phyloP scores from a whole-genome alignment of 345 rosid species.

The Boechera stricta region DNA sequence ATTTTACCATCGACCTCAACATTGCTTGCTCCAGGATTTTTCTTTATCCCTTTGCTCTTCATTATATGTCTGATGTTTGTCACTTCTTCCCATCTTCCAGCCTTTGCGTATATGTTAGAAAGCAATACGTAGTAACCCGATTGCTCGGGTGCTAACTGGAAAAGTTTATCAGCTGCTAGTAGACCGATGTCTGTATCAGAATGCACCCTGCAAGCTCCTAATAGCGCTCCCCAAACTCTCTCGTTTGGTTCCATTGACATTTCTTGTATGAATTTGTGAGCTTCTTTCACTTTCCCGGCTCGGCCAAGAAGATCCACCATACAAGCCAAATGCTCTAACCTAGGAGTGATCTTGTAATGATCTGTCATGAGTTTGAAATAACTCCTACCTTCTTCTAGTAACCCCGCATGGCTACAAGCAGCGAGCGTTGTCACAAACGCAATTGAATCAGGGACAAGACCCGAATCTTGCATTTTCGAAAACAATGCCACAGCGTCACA shows the following conservation, averaged over 20 bases:
- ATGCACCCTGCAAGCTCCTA: conserved; percentile 69
- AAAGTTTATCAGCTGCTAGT: conserved; percentile 70
- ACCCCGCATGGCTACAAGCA: conserved; percentile 79
- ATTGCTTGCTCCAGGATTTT: conserved; percentile 69
- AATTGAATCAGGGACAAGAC: conserved; percentile 69
- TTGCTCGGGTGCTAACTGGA: conserved; percentile 64
- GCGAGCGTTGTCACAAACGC: conserved; percentile 74
- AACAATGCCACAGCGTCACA: conserved; percentile 62
- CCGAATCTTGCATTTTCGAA: conserved; percentile 58
- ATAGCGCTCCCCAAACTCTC: conserved; percentile 77
- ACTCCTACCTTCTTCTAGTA: conserved; percentile 62
- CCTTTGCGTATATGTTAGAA: conserved; percentile 80
- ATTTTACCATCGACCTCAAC: conserved; percentile 60
- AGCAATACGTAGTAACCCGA: conserved; percentile 73
- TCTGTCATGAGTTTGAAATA: conserved; percentile 60
- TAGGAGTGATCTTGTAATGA: conserved; percentile 55
- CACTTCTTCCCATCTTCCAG: conserved; percentile 77
- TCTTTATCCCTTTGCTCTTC: conserved; percentile 65
- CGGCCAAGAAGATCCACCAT: conserved; percentile 81
- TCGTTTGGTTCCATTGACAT: conserved; percentile 71
- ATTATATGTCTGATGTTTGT: conserved; percentile 58
- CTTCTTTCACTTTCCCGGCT: conserved; percentile 69
- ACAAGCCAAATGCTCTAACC: conserved; percentile 75
- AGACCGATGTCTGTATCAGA: conserved; percentile 64
- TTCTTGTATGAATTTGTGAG: conserved; percentile 53